Evolutionary conservation across 371 early-diverging fungal genomes (phyloP).

Genomic region (Apophysomyces trapeziformis): DNA sequence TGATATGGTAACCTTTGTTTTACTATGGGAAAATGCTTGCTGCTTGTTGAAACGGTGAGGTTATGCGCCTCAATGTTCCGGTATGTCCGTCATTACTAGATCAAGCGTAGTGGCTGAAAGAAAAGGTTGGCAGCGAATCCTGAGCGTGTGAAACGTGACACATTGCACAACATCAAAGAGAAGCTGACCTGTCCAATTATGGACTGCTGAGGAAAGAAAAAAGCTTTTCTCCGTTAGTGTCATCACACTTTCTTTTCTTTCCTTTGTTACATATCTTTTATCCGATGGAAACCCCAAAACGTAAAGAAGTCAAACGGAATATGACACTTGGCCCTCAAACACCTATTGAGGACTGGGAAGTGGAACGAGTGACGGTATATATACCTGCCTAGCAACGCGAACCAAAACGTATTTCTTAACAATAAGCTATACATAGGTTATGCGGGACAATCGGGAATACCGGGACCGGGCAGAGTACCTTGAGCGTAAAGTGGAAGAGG

Average conservation of each 20-base stretch:
- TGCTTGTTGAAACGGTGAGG: too few species aligned
- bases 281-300: conserved; percentile 16
- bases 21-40: too few species aligned
- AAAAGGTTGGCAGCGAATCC: too few species aligned
- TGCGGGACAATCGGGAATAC: conserved; percentile 25
- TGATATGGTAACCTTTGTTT: too few species aligned
- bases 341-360: conserved; percentile 45
- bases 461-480: conserved; percentile 33
- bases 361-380: conserved; percentile 39
- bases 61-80: too few species aligned
- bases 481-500: conserved; percentile 28
- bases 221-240: neutral
- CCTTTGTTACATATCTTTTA: neutral
- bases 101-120: too few species aligned
- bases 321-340: conserved; percentile 33
- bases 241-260: conserved; percentile 10
- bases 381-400: neutral
- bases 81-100: too few species aligned
- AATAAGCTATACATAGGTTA: conserved; percentile 19
- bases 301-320: conserved; percentile 22
- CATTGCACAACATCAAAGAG: neutral
- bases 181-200: neutral
- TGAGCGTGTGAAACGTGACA: conserved; percentile 2
- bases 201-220: neutral
- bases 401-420: neutral